phyloP scores from a whole-genome alignment of 2,329 filamentous ascomycete genomes.

The Fusarium abutilonis region DNA sequence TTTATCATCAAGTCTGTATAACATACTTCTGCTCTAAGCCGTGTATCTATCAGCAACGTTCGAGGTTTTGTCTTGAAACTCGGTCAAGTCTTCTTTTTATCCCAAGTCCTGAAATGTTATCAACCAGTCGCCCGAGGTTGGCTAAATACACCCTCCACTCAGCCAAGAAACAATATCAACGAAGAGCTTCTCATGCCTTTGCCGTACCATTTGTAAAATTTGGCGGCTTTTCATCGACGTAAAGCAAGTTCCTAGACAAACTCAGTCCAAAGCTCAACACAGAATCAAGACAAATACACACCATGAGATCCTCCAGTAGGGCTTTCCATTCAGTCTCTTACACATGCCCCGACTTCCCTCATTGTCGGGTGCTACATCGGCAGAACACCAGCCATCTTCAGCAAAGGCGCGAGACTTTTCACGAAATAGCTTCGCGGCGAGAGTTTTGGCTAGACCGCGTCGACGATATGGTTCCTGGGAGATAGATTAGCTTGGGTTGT shows the following conservation, averaged over 20 bases:
- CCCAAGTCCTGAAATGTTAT: no score
- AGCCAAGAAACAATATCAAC: no score
- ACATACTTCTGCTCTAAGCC: no score
- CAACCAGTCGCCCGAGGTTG: no score
- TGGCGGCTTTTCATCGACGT: conserved; percentile 21
- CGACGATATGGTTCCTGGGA: conserved; percentile 65
- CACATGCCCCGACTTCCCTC: conserved; percentile 69
- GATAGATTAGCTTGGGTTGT: neutral
- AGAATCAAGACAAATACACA: conserved; percentile 47
- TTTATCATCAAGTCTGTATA: no score
- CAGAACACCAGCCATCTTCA: conserved; percentile 64
- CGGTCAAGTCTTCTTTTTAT: no score
- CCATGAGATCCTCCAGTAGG: conserved; percentile 69
- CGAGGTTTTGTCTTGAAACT: no score
- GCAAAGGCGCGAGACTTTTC: conserved; percentile 59
- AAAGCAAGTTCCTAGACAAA: conserved; percentile 34
- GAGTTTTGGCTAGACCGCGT: conserved; percentile 68
- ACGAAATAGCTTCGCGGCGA: conserved; percentile 67
- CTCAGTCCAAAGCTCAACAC: neutral
- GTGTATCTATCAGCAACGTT: no score
- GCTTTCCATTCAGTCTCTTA: conserved; percentile 66
- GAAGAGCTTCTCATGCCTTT: neutral
- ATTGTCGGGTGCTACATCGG: conserved; percentile 72
- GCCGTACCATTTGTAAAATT: conserved; percentile 7
- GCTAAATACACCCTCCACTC: no score